Base-by-base conservation (phyloP, 2,329 filamentous ascomycete genomes). In the Talaromyces sp. region DNA sequence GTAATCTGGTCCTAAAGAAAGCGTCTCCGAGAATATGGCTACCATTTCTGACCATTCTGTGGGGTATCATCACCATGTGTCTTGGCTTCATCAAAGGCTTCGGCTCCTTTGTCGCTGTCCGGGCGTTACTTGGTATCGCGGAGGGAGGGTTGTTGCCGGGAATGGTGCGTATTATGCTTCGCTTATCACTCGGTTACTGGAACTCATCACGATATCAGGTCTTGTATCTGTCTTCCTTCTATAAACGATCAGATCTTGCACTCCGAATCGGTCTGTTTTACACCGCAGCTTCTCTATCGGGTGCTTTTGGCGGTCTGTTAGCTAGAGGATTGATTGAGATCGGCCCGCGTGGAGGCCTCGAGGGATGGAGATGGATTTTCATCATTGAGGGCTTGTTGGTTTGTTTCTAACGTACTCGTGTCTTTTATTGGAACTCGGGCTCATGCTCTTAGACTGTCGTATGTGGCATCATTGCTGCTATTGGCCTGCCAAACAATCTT, bases 251-350 rank as follows among this genome's bases (percentile, higher is more conserved):
- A 1, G 86, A 89, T 68, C 78, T 89, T 67, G 86, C 86, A 0
- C 74, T 89, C 43, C 81, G 88, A 4, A 88, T 90, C 59, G 88
- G 87, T 35, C 78, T 90, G 6, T 90, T 90, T 70, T 90, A 89
- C 72, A 89, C 87, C 0, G 86, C 87, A 1, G 87, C 87, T 0
- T 88, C 87, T 1, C 75, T 90, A 5, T 88, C 86, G 0, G 87
- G 87, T 2, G 87, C 87, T 1, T 89, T 89, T 71, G 86, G 86
- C 33, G 87, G 85, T 6, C 79, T 90, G 0, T 78, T 89, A 7
- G 87, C 87, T 8, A 81, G 86, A 10, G 87, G 86, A 0, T 77
- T 90, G 6, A 83, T 84, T 0, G 82, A 84, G n/a, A 88, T 90
- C 65, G 86, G 83, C 0, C 80, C 81, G 0, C 74, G 79, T 3